Conservation (phyloP, 2,329 filamentous ascomycete species). For the Aspergillus ibericus region DNA sequence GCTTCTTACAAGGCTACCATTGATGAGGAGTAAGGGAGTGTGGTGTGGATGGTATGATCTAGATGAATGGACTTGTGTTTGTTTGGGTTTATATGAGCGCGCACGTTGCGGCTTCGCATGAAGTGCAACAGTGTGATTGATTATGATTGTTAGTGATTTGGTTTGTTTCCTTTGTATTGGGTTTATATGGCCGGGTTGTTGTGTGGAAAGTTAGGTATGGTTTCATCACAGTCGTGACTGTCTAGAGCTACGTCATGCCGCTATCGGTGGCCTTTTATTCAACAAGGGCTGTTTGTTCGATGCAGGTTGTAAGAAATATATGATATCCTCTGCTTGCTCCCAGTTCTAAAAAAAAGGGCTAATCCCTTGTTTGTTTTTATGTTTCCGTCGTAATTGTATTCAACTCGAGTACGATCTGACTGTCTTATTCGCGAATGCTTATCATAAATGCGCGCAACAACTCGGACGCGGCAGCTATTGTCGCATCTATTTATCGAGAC, state of each 20-base stretch:
- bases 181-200: not conserved
- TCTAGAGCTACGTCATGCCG: not conserved
- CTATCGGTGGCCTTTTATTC: not conserved
- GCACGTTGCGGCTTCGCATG: not conserved
- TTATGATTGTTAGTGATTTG: not conserved
- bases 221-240: not conserved
- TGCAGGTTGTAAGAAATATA: not conserved
- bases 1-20: constrained; percentile 73
- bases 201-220: not conserved
- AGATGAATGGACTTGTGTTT: not conserved
- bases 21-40: constrained; percentile 52
- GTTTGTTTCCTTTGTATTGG: not conserved
- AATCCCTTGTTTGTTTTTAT: too few relatives aligned
- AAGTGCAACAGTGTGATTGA: not conserved
- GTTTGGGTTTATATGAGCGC: not conserved
- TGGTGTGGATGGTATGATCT: not conserved
- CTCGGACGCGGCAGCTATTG: too few relatives aligned
- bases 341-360: too few relatives aligned
- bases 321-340: not conserved
- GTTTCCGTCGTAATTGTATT: too few relatives aligned
- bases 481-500: too few relatives aligned
- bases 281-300: not conserved
- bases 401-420: too few relatives aligned
- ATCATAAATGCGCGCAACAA: too few relatives aligned
- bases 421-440: too few relatives aligned